Base-by-base conservation (phyloP, 441 rosid species). In the Erysimum pusillum region DNA sequence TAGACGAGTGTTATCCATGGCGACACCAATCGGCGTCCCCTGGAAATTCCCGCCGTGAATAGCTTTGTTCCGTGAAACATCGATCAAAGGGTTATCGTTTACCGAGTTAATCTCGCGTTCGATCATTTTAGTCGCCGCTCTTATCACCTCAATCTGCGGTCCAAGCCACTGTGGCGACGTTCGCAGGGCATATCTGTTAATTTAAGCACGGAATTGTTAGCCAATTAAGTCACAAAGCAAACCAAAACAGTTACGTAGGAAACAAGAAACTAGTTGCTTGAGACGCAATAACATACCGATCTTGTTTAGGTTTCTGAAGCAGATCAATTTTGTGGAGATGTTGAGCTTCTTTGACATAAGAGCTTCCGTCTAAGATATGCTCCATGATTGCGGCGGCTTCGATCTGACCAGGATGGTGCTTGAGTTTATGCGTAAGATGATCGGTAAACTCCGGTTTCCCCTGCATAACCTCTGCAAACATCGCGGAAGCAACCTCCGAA, bases 321-420 rank as follows among this genome's bases (percentile, higher is more conserved):
- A 88, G 90, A 75, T 87, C 87, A 1, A 69, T 79, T 17, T 83
- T 81, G 18, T 85, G 88, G 15, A 83, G 61, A 67, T 44, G 78
- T 39, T 82, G 78, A n/a, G 86, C 85, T n/a, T 66, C 84, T 72
- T 83, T 84, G 10, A 85, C 71, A n/a, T 79, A 83, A 22, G 80
- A 74, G 75, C 87, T 83, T 10, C 88, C 88, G 49, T 73, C 83
- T 60, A 87, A 63, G 18, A 87, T 79, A 57, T 83, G 86, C 58
- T 87, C 88, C 87, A 87, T 87, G 18, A 87, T 81, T 0, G 89
- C 88, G 2, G 90, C 86, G 3, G 88, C 90, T 81, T 87, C 90
- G 44, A 87, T 85, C 38, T 85, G 89, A 11, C 89, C 86, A 0
- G 88, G 87, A 69, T 87, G 88, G 69, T 85, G 90, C 80, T 87